Evolutionary conservation across 768 basidiomycete genomes (phyloP), one percentile per base, ranked within the genome.

Genomic region (Tricholoma sp.): DNA sequence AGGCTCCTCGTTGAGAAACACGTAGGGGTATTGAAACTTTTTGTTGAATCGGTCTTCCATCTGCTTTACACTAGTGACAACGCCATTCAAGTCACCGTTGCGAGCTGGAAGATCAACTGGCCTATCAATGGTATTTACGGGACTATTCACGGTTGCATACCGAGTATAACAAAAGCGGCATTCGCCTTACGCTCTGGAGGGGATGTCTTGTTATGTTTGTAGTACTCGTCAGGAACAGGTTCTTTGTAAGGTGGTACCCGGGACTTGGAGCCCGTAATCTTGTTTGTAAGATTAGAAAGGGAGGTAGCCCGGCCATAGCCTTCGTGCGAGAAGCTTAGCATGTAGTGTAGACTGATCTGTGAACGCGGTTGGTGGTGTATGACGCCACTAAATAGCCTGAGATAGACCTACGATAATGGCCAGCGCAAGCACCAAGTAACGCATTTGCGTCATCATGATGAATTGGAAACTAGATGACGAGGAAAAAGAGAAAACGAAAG

Each of bases 21-120:
- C 85, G 66, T 90, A 95, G 14, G 90, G 89, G 69, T 95, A 95
- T 21, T 73, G 75, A 64, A 86, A 94, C 67, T 88, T 86, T 59
- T 84, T 83, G 78, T 99, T 99, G 76, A 97, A 97, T 39, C 88
- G 76, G 66, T 91, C 88, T 72, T 98, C 96, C 72, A 90, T 79
- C 67, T 87, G 84, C 65, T 86, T 83, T 71, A 90, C 78, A 61
- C 84, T 86, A 61, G 75, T 79, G 39, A 85, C 64, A 53, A 89
- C 80, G 5, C 83, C 82, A 52, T 77, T 74, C 56, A 86, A 66
- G 67, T 86, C 85, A 45, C 76, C 69, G 66, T 87, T 86, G 2
- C 85, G 77, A 4, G 84, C 86, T 82, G 12, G 29, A 29, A 34
- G 18, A 7, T 18, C 24, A 18, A 52, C 31, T 11, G 39, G 32